Evolutionary conservation across 169 alveolate genomes (phyloP), one percentile per base, ranked within the genome.

Genomic region (Babesia sp.): DNA sequence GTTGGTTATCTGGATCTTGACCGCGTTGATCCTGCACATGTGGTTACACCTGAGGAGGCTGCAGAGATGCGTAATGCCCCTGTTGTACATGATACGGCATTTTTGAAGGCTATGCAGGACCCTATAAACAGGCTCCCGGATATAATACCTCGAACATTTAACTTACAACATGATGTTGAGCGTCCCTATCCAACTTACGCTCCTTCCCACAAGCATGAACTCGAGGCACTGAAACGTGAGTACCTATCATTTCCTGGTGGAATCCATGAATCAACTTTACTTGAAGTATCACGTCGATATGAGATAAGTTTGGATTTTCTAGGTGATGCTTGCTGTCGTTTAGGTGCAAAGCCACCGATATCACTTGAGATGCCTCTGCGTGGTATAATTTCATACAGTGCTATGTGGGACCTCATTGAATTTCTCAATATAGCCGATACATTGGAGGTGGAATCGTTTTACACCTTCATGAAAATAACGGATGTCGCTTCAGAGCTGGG

Each of bases 321-420:
- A 5, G 83, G 83, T 1, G 89, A 81, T 51, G 89, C 89, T 2
- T 81, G 83, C 61, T 81, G 89, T 26, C 41, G 84, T n/a, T 45
- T 81, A 14, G 89, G 89, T 1, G 89, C 89, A 29, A 28, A 28
- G 11, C 66, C 79, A 14, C 89, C 89, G 8, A 42, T 81, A 8
- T 53, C 68, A 11, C 51, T 70, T 14, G 79, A 76, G 26, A 24
- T 63, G 48, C 85, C 85, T 0, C 53, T 81, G 33, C 50, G 80
- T 8, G 74, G 71, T 22, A 63, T 71, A 7, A 71, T 81, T 18
- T 56, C 76, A 18, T 81, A 81, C 73, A 69, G 78, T 18, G 89
- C 85, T 0, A 81, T 81, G 2, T 81, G 89, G 89, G 84, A 81
- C 50, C 55, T 81, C 6, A 18, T 61, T 16, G 83, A 81, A 44